Evolutionary conservation across 2,329 filamentous ascomycete genomes (phyloP), one percentile per base, ranked within the genome.

Genomic region (Talaromyces verruculosus): DNA sequence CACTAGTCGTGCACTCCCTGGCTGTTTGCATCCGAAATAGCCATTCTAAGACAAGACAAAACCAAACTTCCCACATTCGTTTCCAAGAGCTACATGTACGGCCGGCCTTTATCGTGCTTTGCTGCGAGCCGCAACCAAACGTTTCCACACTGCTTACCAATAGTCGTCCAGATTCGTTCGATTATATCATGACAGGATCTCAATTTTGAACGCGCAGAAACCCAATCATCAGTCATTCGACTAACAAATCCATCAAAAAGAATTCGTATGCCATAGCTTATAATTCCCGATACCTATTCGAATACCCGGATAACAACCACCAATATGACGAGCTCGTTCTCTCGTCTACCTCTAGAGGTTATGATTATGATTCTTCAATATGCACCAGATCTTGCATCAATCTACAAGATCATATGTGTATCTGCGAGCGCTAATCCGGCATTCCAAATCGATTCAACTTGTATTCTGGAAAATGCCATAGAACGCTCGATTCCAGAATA

Each of bases 401-500:
- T 51, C 13, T 51, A 51, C 47, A 28, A 8, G 28, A 6, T 64
- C 35, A 51, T 64, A 37, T 64, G 61, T 61, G n/a, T 43, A 60
- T 64, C 61, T 43, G 19, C 61, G 19, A 30, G 13, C 58, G 53
- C 28, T 15, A 64, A 61, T 10, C 51, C 25, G 25, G 51, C 65
- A 22, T 66, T 66, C 10, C 19, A 61, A 10, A 19, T 55, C 35
- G 43, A 53, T 28, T 1, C 53, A 37, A 25, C 33, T 25, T 17
- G 3, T 64, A 61, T 67, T 45, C 49, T 67, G 10, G 61, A 67
- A 8, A 25, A 55, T 10, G 33, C 55, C 15, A 55, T 67, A 43
- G 35, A 67, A 43, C 43, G 61, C 35, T 64, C 61, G n/a, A 67
- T 61, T 13, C 65, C 61, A 11, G 41, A 64, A 41, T 64, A 64